These are phyloP conservation scores for Termitomyces sp. DNA, from an alignment of 768 basidiomycete genomes.

Conservation along the genomic window DNA sequence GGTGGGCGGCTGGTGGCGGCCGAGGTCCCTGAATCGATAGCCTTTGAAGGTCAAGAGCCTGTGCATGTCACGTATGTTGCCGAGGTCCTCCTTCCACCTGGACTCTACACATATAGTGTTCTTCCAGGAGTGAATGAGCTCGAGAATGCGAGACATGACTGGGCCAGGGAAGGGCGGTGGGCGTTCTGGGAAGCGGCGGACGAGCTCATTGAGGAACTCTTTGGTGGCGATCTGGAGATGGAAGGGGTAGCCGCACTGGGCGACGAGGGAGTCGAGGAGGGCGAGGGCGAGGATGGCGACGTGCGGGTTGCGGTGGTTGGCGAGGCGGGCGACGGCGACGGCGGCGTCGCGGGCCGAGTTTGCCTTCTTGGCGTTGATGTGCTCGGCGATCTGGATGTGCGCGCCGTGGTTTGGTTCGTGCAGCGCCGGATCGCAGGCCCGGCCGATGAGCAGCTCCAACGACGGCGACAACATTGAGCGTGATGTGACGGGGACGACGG, in stretches of 20 bases:
- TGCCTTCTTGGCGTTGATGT: constrained; percentile 92
- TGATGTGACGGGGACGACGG: no score
- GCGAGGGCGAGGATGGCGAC: constrained; percentile 81
- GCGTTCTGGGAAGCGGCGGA: constrained; percentile 94
- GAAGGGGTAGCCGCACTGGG: constrained; percentile 94
- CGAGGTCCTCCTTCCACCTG: constrained; percentile 93
- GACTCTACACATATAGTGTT: constrained; percentile 85
- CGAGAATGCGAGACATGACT: constrained; percentile 92
- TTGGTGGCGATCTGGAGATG: constrained; percentile 97
- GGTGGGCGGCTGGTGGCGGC: constrained; percentile 27
- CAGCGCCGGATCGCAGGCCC: constrained; percentile 82
- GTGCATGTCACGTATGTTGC: constrained; percentile 98
- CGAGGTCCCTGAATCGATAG: constrained; percentile 63
- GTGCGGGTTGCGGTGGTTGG: constrained; percentile 93
- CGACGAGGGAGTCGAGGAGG: constrained; percentile 87
- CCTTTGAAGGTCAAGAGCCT: constrained; percentile 92
- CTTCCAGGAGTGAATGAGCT: constrained; percentile 92
- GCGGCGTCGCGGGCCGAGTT: constrained; percentile 93
- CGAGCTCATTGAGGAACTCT: constrained; percentile 97
- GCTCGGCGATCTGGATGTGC: constrained; percentile 91
- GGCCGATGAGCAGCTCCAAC: constrained; percentile 67
- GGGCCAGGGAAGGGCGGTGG: constrained; percentile 93
- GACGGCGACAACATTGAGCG: constrained; percentile 25
- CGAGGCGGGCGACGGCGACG: constrained; percentile 75
- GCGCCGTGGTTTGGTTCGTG: constrained; percentile 88